Evolutionary conservation across 495 filamentous ascomycete species (phyloP), one percentile per base, ranked within the genome.

Genomic region (Tuber borchii): DNA sequence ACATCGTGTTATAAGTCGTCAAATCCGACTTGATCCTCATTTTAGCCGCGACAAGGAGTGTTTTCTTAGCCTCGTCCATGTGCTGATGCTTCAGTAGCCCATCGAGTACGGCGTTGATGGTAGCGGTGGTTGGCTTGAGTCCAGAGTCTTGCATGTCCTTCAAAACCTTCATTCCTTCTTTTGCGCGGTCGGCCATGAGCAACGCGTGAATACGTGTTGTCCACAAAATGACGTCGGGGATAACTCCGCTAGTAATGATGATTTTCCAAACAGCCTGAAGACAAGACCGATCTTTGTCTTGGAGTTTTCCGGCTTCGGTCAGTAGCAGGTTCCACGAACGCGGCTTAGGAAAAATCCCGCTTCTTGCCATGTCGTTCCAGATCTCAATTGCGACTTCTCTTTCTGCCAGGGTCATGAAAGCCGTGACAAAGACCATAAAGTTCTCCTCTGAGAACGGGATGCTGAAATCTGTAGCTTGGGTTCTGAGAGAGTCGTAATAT

Each of bases 1-100:
- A 85, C 16, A 93, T 85, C 6, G 86, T 89, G 83, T 94, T 94
- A 85, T 89, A 94, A 19, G 92, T 93, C 73, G 84, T 84, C 46
- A 87, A 83, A 79, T 92, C 88, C 26, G 90, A 89, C 46, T 85
- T 72, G 69, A 94, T 87, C 42, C 85, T 86, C 65, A 90, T 88
- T 7, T 79, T 82, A 12, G 79, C 81, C 1, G 90, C 91, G 89
- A 90, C 92, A 17, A 76, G 73, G 14, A 94, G 84, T 7, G 93
- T 83, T 16, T 85, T 83, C 16, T 84, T 76, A 69, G 87, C 86
- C 31, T 84, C 81, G 9, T 85, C 82, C 44, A 77, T 72, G 40
- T 84, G 84, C 40, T 86, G 69, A 48, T 86, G 82, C 14, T 83
- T 81, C 0, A 86, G 78, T 1, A 93, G 80, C 9, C 86, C 89